Evolutionary conservation across 768 basidiomycete species (phyloP).

Genomic region (Sarcomyxa edulis): DNA sequence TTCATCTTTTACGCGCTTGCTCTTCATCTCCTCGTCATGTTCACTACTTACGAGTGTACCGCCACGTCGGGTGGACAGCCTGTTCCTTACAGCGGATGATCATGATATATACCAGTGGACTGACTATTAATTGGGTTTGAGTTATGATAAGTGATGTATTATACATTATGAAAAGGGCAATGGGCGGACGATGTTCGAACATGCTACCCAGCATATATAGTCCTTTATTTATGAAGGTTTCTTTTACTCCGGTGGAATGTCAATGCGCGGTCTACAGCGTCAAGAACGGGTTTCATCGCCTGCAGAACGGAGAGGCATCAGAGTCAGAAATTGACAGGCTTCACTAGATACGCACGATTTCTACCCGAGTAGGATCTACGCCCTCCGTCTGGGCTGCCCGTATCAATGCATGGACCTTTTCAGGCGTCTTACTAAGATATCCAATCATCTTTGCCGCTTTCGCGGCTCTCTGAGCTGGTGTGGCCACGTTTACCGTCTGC

Average conservation of each 20-base stretch:
- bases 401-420: conserved; percentile 80
- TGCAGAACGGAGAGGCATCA: conserved; percentile 20
- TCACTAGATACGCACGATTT: conserved; percentile 45
- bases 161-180: conserved; percentile 6
- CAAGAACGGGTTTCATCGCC: conserved; percentile 74
- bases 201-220: conserved; percentile 10
- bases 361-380: conserved; percentile 56
- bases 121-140: conserved; percentile 3
- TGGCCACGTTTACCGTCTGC: conserved; percentile 42
- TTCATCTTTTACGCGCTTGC: conserved; percentile 85
- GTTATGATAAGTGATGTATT: conserved; percentile 7
- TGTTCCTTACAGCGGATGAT: conserved; percentile 32
- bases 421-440: conserved; percentile 73
- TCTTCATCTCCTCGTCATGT: conserved; percentile 78
- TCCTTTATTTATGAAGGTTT: conserved; percentile 18
- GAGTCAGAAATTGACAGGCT: not conserved
- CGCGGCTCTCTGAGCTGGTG: conserved; percentile 63
- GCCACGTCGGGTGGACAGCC: conserved; percentile 46
- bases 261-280: conserved; percentile 71
- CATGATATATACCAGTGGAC: conserved; percentile 21
- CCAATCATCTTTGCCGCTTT: conserved; percentile 87
- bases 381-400: conserved; percentile 53
- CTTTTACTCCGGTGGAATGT: conserved; percentile 45
- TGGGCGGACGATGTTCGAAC: conserved; percentile 9
- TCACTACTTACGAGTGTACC: conserved; percentile 72